Conservation (phyloP, 208 protist genomes). For the Blastocrithidia nonstop region DNA sequence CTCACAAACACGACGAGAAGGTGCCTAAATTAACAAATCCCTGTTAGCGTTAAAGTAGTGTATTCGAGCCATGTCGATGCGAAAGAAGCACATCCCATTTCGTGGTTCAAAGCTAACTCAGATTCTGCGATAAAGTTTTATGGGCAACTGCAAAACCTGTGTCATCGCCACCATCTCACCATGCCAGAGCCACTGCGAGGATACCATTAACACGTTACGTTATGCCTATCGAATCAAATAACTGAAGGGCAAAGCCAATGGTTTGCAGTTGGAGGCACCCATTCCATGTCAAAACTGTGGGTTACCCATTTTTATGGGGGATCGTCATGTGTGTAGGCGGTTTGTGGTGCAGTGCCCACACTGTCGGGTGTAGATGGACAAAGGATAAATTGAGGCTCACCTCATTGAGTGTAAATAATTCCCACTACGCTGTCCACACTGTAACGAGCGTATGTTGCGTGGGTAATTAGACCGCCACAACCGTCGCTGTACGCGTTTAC, state of each 20-base stretch:
- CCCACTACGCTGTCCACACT: no score
- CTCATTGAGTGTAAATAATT: no score
- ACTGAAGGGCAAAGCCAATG: constrained; percentile 65
- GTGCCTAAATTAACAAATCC: constrained; percentile 96
- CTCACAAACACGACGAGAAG: constrained; percentile 80
- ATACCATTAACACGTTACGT: constrained; percentile 70
- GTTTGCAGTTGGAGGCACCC: constrained; percentile 56
- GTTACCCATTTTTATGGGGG: constrained; percentile 45
- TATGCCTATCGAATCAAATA: constrained; percentile 78
- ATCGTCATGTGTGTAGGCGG: constrained; percentile 54
- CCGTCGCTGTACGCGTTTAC: no score
- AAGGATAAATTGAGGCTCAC: no score
- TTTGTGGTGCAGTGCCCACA: constrained; percentile 39
- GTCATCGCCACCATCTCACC: constrained; percentile 74
- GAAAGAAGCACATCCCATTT: constrained; percentile 77
- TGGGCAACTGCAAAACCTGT: constrained; percentile 68
- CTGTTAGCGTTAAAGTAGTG: constrained; percentile 96
- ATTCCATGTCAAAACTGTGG: constrained; percentile 51
- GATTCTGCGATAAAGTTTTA: constrained; percentile 50
- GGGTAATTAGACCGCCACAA: no score
- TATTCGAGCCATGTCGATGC: constrained; percentile 92
- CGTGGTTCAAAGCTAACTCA: constrained; percentile 74
- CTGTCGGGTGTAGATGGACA: no score
- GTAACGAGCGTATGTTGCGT: no score
- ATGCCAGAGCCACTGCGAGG: constrained; percentile 36